These are phyloP conservation scores for Alternaria alternata DNA, from an alignment of 2,329 filamentous ascomycete species.

Conservation along the genomic window DNA sequence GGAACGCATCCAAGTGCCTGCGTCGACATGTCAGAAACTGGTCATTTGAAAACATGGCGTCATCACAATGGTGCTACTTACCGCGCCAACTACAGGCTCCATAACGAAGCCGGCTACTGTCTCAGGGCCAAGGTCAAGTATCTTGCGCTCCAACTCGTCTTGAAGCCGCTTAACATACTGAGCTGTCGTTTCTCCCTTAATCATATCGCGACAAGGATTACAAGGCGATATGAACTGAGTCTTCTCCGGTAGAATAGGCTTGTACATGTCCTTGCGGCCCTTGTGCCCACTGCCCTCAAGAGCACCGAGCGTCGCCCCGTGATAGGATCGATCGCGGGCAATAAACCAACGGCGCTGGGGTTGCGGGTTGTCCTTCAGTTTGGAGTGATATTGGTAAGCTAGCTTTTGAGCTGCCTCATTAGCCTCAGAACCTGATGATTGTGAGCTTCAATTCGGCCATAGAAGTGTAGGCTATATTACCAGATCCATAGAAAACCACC, in stretches of 20 bases:
- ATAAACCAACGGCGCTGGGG: conserved; percentile 68
- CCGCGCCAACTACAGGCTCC: conserved; percentile 75
- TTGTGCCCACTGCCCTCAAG: conserved; percentile 71
- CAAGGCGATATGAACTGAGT: conserved; percentile 71
- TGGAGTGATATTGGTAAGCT: conserved; percentile 69
- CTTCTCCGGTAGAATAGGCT: conserved; percentile 64
- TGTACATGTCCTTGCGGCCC: conserved; percentile 67
- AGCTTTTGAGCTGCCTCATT: conserved; percentile 75
- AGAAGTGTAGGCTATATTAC: conserved; percentile 45
- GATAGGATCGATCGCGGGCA: conserved; percentile 70
- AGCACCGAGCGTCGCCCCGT: conserved; percentile 74
- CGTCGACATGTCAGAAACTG: not conserved
- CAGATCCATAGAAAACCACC: conserved; percentile 66
- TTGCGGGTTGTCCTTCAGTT: conserved; percentile 62
- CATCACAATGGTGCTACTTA: conserved; percentile 52
- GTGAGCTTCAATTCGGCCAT: not conserved
- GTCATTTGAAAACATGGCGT: not conserved
- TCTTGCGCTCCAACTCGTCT: conserved; percentile 72
- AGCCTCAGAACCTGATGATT: conserved; percentile 63
- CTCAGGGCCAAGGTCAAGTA: conserved; percentile 67
- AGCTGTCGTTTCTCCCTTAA: conserved; percentile 61
- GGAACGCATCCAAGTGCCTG: conserved; percentile 74
- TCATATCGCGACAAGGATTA: conserved; percentile 68
- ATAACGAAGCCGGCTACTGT: conserved; percentile 76
- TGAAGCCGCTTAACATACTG: conserved; percentile 69